Conservation (phyloP, 2,329 filamentous ascomycete species). For the Botrytis pseudocinerea region DNA sequence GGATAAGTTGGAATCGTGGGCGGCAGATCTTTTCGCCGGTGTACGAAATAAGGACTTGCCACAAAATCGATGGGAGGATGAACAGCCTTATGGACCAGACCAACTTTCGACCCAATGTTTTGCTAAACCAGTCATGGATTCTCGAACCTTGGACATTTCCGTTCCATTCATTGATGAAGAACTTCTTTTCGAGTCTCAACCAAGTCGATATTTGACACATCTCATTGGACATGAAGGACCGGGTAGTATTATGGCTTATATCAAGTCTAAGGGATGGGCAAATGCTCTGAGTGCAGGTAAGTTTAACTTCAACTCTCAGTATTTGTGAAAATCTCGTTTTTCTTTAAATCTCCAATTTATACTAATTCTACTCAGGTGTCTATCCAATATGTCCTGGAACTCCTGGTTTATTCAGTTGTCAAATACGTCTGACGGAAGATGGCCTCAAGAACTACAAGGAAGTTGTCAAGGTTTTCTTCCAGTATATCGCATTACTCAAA, state of each 20-base stretch:
- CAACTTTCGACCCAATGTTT: conserved; percentile 67
- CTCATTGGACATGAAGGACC: conserved; percentile 74
- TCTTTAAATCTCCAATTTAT: not conserved
- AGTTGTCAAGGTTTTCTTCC: conserved; percentile 66
- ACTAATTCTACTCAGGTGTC: conserved; percentile 46
- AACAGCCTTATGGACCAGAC: conserved; percentile 58
- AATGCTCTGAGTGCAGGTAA: conserved; percentile 60
- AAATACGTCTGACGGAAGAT: conserved; percentile 66
- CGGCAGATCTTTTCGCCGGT: conserved; percentile 65
- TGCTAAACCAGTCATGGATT: conserved; percentile 73
- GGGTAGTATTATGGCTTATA: conserved; percentile 69
- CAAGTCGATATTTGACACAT: conserved; percentile 69
- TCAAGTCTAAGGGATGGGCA: conserved; percentile 72
- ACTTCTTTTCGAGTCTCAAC: conserved; percentile 64
- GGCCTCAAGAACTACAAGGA: conserved; percentile 59
- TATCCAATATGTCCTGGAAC: conserved; percentile 63
- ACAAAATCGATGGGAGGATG: conserved; percentile 64
- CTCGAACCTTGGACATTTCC: conserved; percentile 63
- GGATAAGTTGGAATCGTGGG: conserved; percentile 68
- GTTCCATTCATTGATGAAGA: conserved; percentile 73
- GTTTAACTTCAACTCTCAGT: conserved; percentile 4
- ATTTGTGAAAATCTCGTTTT: not conserved
- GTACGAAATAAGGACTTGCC: conserved; percentile 67
- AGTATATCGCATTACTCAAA: conserved; percentile 83
- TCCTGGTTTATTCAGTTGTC: conserved; percentile 65